Evolutionary conservation across 192 early-diverging fungal genomes (phyloP).

Genomic region (Backusella macrospora): DNA sequence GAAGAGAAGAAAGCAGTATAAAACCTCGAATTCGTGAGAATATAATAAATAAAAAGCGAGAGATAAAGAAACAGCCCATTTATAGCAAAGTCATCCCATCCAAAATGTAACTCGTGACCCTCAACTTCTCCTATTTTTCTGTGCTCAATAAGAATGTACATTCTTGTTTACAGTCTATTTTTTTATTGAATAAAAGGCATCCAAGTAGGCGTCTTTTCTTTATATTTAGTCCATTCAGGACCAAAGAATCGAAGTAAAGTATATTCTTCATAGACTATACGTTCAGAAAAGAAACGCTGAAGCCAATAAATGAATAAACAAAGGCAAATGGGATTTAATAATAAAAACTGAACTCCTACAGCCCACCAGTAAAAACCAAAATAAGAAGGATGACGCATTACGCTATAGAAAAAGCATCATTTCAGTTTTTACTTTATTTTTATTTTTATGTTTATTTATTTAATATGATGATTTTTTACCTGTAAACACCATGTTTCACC

Average conservation of each 20-base stretch:
- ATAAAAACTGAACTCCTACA: conserved; percentile 72
- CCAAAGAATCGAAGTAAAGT: conserved; percentile 82
- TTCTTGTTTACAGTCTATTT: conserved; percentile 11
- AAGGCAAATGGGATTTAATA: conserved; percentile 81
- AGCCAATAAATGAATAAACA: conserved; percentile 67
- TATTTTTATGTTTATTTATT: neutral
- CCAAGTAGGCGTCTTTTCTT: conserved; percentile 59
- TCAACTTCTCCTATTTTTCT: neutral
- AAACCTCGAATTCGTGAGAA: conserved; percentile 4
- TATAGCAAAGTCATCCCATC: conserved; percentile 14
- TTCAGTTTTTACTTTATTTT: neutral
- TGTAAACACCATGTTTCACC: conserved; percentile 88
- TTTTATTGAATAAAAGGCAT: conserved; percentile 65
- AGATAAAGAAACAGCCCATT: conserved; percentile 8
- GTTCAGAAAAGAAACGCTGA: conserved; percentile 72
- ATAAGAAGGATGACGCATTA: conserved; percentile 92
- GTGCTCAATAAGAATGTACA: conserved; percentile 11
- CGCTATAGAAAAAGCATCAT: conserved; percentile 40
- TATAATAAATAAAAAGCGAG: conserved; percentile 7
- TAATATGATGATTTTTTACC: conserved; percentile 44
- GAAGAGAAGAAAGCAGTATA: neutral
- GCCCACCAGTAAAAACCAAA: conserved; percentile 96
- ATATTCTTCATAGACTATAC: conserved; percentile 82
- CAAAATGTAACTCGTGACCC: neutral
- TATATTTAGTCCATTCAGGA: conserved; percentile 71